These are phyloP conservation scores for Talaromyces sp. DNA, from an alignment of 2,329 filamentous ascomycete genomes.

Conservation along the genomic window DNA sequence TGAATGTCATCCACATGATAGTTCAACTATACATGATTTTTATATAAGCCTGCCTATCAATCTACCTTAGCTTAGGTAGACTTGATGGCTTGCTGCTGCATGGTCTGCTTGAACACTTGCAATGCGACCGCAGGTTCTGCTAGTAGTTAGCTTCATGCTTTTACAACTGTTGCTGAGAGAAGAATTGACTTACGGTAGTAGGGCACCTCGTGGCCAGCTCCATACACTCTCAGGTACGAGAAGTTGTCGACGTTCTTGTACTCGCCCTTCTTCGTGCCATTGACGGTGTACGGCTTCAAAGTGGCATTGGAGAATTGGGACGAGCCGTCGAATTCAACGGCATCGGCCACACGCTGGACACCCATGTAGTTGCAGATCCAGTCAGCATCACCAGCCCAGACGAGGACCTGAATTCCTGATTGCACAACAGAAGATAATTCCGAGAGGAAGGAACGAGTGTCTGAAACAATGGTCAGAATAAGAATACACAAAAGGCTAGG, in stretches of 20 bases:
- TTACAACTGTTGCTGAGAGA: background rate
- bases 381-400: constrained; percentile 57
- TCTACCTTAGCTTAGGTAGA: background rate
- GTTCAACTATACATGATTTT: background rate
- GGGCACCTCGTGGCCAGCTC: constrained; percentile 47
- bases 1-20: background rate
- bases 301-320: constrained; percentile 45
- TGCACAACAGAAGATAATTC: constrained; percentile 56
- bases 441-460: constrained; percentile 58
- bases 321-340: constrained; percentile 41
- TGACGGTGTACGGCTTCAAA: constrained; percentile 41
- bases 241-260: constrained; percentile 38
- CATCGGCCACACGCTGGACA: constrained; percentile 48
- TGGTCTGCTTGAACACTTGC: constrained; percentile 55
- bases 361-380: constrained; percentile 56
- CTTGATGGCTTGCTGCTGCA: background rate
- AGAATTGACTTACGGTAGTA: constrained; percentile 30
- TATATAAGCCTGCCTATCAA: background rate
- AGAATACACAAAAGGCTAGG: too few species aligned
- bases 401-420: constrained; percentile 51
- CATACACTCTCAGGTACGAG: constrained; percentile 44
- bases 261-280: constrained; percentile 43
- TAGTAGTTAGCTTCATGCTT: constrained; percentile 39
- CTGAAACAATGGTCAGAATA: constrained; percentile 44
- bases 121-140: background rate